Base-by-base conservation (phyloP, 1,284 basidiomycete species). In the Thelephora terrestris region DNA sequence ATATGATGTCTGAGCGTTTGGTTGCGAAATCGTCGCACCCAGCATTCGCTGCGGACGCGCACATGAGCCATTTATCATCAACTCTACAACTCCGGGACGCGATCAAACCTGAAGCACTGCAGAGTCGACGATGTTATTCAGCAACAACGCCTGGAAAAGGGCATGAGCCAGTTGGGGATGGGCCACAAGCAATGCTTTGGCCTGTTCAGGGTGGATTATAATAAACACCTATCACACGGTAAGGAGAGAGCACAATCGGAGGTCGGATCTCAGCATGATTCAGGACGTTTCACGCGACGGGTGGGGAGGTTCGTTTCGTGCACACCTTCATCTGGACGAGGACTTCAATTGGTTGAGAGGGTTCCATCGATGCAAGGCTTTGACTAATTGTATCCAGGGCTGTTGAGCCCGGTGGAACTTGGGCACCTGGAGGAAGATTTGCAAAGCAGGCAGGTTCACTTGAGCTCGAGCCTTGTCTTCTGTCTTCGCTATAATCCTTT, bases 141-240 rank as follows among this genome's bases (percentile, higher is more conserved):
- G 73, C 5, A 99, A 71, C 60, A 99, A 80, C 0, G 91, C 89
- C 69, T 98, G 95, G 71, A 99, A 98, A 17, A 99, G 75, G 1
- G 95, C 95, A 62, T 98, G 99, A 2, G 92, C 85, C 16, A 97
- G 75, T 67, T 99, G 95, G 14, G 96, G 95, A 58, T 97, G 86
- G 7, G 79, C 72, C 7, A 81, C 71, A 29, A 99, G 76, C 32
- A 99, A 69, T 4, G 78, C 71, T 43, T 84, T 75, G 29, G 95
- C 94, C 67, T 94, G 86, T 38, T 97, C 93, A 2, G 94, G 92
- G 53, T 92, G 86, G 0, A 83, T 89, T 23, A 90, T 83, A 24
- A 96, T 85, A 59, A 97, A 91, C 2, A 85, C 84, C 88, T 93
- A 25, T 38, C 36, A 49, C 17, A 25, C 12, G 7, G 17, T 32